Evolutionary conservation across 1,284 basidiomycete genomes (phyloP), one percentile per base, ranked within the genome.

Genomic region (Boletus coffeatus): DNA sequence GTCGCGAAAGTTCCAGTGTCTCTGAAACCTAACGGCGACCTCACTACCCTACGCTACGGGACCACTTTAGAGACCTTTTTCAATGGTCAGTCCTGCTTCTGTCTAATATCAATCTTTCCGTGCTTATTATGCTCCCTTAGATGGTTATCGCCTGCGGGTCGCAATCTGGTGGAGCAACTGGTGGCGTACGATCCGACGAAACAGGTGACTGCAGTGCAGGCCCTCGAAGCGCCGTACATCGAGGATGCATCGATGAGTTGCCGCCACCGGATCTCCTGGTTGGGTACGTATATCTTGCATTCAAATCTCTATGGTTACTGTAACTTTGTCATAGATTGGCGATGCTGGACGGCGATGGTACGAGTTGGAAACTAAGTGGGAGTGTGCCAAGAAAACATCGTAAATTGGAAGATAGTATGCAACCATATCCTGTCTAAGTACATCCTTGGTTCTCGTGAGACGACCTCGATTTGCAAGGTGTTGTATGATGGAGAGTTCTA

Each of bases 341-440:
- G 11, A 84, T 81, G n/a, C 77, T 92, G 41, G 86, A 92, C 74
- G 94, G 95, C 50, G 95, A 97, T 97, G 94, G 94, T 95, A 97
- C 74, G 94, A 97, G 74, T 81, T 93, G 64, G 94, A 96, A 73
- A 89, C 90, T 37, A 95, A 95, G 76, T 80, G 88, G 62, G 92
- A 93, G 77, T 84, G 90, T 41, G 89, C 88, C 62, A 91, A 86
- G 78, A 92, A 39, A 89, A 75, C 80, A 87, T 61, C 76, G 79
- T 74, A 86, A 83, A 77, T 82, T 80, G 61, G 71, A 74, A 66
- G 61, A 37, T 65, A 73, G 63, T 69, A 58, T 43, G 56, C 70
- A 64, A 32, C 56, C 65, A 71, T 73, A 73, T 52, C 68, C 63
- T 73, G 71, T 73, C 57, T 74, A 73, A 66, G 66, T 64, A 59